Base-by-base conservation (phyloP, 1,139 yeast species). In the Blastobotrys aristatus region DNA sequence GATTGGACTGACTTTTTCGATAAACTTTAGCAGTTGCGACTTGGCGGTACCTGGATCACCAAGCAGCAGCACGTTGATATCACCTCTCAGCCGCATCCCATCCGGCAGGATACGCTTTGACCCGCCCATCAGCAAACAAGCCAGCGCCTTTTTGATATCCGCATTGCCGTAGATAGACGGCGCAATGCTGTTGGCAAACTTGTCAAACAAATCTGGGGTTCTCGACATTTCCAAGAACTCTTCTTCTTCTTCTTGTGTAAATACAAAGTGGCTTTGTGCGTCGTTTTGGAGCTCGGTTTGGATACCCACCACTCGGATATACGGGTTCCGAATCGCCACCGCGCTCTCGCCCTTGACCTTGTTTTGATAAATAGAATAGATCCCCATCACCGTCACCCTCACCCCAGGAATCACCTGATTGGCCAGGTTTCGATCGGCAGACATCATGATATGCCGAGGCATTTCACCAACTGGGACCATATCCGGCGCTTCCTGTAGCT, bases 1-100 rank as follows among this genome's bases (percentile, higher is more conserved):
- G 53, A 92, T 89, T 3, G 98, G 98, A 6, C 96, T 81, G 18
- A 87, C 89, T 63, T 92, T 90, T 63, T 92, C 97, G 20, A 89
- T 97, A 59, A 90, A 92, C 65, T 94, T 92, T 60, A 92, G 76
- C 52, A 92, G 71, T 71, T 92, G 99, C 11, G 98, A 92, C 65
- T 92, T 92, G 44, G 98, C 97, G 20, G 98, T 92, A 73, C 98
- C 98, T 16, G 99, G 99, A 64, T 92, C 99, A 68, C 99, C 99
- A 42, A 94, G 75, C 50, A 92, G 68, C 46, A 92, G 74, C 8
- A 94, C 97, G 62, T 94, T 92, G 58, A 92, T 88, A 66, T 92
- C 99, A 60, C 99, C 99, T 73, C 99, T 80, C 51, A 94, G 75
- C 61, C 97, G 75, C 95, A 90, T 87, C 13, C 96, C 96, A 69